A percentile compares a stretch with the other conserved stretches of the same genome.
Evolutionary conservation across 768 basidiomycete species (phyloP).

Genomic region (Xerocomellus amylosporus): DNA sequence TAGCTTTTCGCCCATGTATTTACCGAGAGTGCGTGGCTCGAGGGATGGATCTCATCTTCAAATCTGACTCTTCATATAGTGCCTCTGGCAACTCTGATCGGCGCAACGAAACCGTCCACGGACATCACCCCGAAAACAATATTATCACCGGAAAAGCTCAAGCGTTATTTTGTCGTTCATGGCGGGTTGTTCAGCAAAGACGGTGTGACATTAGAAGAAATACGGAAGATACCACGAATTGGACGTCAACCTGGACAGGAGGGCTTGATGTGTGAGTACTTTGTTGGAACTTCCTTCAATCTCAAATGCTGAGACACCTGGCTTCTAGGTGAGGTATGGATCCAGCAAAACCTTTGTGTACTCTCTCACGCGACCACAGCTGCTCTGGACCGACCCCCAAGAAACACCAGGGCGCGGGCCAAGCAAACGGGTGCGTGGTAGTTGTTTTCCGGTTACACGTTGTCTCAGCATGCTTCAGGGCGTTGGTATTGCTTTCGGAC

Average conservation of each 20-base stretch:
- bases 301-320: constrained; percentile 8
- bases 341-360: not conserved
- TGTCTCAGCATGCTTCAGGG: constrained; percentile 50
- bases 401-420: constrained; percentile 85
- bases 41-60: not conserved
- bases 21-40: constrained; percentile 62
- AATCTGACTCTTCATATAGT: constrained; percentile 47
- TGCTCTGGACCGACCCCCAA: constrained; percentile 97
- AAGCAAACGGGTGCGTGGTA: constrained; percentile 79
- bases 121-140: constrained; percentile 50
- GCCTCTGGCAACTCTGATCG: constrained; percentile 84
- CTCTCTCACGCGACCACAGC: constrained; percentile 39
- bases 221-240: constrained; percentile 82
- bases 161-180: constrained; percentile 93
- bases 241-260: constrained; percentile 91
- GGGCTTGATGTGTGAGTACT: constrained; percentile 84
- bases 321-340: constrained; percentile 57
- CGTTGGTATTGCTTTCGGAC: constrained; percentile 94
- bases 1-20: constrained; percentile 94
- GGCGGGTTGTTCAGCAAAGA: constrained; percentile 97
- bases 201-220: constrained; percentile 89
- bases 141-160: constrained; percentile 75
- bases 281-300: constrained; percentile 1
- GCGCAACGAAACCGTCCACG: constrained; percentile 59
- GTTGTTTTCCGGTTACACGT: constrained; percentile 3